phyloP scores from a whole-genome alignment of 345 rosid genomes.

The Lepidium sativum region DNA sequence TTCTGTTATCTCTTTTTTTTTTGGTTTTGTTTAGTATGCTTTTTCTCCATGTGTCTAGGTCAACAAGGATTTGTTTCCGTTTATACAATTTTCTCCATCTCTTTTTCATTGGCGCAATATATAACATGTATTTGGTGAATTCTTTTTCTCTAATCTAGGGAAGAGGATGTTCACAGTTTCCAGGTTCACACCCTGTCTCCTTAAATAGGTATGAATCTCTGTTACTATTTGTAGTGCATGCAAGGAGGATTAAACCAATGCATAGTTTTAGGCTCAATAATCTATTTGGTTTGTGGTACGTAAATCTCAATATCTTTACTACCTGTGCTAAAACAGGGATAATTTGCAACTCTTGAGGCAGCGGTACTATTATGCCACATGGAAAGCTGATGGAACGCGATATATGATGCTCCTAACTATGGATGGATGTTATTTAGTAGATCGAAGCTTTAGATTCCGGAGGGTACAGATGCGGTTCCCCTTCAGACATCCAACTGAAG shows the following conservation, averaged over 20 bases:
- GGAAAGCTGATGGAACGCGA: constrained; percentile 99
- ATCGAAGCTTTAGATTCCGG: constrained; percentile 77
- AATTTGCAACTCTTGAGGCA: constrained; percentile 85
- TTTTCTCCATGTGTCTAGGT: neutral
- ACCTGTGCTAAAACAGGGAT: constrained; percentile 47
- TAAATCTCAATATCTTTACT: neutral
- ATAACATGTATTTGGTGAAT: neutral
- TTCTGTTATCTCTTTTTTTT: neutral
- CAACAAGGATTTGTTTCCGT: neutral
- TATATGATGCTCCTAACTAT: constrained; percentile 90
- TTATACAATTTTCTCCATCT: neutral
- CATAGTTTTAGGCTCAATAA: neutral
- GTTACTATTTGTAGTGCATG: neutral
- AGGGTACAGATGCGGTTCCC: constrained; percentile 99
- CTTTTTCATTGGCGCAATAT: neutral
- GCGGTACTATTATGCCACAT: constrained; percentile 94
- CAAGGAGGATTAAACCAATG: neutral
- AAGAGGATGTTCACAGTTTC: constrained; percentile 59
- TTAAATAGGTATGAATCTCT: constrained; percentile 48
- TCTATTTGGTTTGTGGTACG: neutral
- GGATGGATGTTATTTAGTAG: constrained; percentile 88
- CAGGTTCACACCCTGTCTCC: constrained; percentile 88
- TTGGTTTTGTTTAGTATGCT: neutral
- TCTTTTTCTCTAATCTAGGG: constrained; percentile 38
- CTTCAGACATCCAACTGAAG: constrained; percentile 55